Conservation (phyloP, 2,329 filamentous ascomycete species). For the Talaromyces rugulosus region DNA sequence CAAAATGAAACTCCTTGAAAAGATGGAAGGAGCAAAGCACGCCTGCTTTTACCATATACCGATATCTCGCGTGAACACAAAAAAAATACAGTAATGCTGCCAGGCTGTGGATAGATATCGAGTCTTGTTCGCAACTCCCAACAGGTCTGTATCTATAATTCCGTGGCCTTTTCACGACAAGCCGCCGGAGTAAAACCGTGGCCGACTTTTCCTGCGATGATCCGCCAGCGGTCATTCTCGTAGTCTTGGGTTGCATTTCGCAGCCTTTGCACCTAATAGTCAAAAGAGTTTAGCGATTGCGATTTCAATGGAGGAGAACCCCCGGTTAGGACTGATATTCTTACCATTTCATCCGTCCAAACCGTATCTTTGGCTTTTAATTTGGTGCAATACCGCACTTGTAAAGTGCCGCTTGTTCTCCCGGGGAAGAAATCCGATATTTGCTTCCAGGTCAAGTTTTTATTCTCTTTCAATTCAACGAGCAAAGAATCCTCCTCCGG, state of each 20-base stretch:
- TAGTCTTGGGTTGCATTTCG: slow-evolving; percentile 38
- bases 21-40: neutral
- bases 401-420: slow-evolving; percentile 80
- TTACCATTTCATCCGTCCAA: slow-evolving; percentile 90
- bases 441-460: slow-evolving; percentile 94
- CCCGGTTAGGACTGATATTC: slow-evolving; percentile 5
- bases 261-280: slow-evolving; percentile 32
- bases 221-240: slow-evolving; percentile 76
- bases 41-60: neutral
- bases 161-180: slow-evolving; percentile 73
- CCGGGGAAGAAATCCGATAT: slow-evolving; percentile 95
- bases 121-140: neutral
- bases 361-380: slow-evolving; percentile 88
- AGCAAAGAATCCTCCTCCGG: slow-evolving; percentile 84
- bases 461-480: slow-evolving; percentile 89
- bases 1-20: neutral
- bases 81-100: neutral
- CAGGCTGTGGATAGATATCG: neutral
- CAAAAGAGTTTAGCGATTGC: slow-evolving; percentile 7
- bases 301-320: neutral
- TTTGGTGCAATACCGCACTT: slow-evolving; percentile 93
- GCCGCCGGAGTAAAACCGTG: slow-evolving; percentile 82
- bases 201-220: slow-evolving; percentile 85
- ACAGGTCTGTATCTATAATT: slow-evolving; percentile 43
- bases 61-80: neutral